Base-by-base conservation (phyloP, 176 grass and related monocot genomes). In the Ampelocalamus luodianensis region DNA sequence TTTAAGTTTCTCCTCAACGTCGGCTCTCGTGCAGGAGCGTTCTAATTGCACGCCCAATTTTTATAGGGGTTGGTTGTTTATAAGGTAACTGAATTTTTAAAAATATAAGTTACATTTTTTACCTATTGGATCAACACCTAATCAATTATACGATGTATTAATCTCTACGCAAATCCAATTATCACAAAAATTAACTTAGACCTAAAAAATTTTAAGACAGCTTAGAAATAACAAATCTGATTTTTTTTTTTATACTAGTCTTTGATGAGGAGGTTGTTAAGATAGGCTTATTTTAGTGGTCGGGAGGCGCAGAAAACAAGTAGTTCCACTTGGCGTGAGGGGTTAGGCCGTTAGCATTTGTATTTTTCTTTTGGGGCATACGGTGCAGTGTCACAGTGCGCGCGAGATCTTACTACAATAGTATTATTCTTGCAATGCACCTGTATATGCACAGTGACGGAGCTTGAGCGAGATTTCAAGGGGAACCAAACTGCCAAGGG, bases 271-370 rank as follows among this genome's bases (percentile, higher is more conserved):
- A 62, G 62, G 32, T 74, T 76, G 73, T 78, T 51, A 53, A 37
- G 77, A 53, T 60, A 63, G 36, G 38, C 5, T 79, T 79, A 65
- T 18, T 65, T 83, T 12, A 68, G 7, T 43, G 48, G 43, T 34
- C 32, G 32, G 32, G 23, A 37, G 8, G 2, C 8, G 23, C 2
- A 3, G 22, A 5, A 40, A 36, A 20, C 66, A 73, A n/a, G 0
- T 20, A 59, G 62, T 20, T 53, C 76, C 71, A 37, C 53, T 81
- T 77, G 88, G 43, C 63, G 55, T 68, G 58, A 76, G 46, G 10
- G 32, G 72, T 67, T 67, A 76, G 82, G 82, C 72, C 36, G 36
- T 66, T 55, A 6, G 60, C 72, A 84, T 26, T 43, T 42, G 44
- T 43, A 82, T 46, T 61, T 20, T 37, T 5, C 9, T 61, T 71